Evolutionary conservation across 805 yeast genomes (phyloP), one percentile per base, ranked within the genome.

Genomic region (Pichia eremophila): DNA sequence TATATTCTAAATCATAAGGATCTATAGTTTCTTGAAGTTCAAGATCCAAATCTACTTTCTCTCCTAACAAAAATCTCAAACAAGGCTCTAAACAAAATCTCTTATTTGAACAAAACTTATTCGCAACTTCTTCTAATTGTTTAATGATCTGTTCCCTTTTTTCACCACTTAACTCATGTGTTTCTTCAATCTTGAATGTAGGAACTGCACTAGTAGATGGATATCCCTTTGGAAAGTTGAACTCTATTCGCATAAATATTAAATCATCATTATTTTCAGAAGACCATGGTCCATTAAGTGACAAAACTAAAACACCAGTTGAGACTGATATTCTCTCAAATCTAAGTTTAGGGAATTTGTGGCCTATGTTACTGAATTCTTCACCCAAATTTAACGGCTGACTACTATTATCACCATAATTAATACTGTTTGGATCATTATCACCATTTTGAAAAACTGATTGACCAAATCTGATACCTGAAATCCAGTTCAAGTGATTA

Each of bases 321-420:
- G 95, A 79, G 0, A 91, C 95, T 2, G 93, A 81, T 7, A 93
- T 89, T 55, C 81, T 80, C 59, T 91, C 98, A 62, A 93, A 89
- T 2, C 81, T 69, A 4, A 93, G 75, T 55, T 84, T 87, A 1
- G 96, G 95, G 60, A 90, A 89, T 56, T 85, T 86, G 55, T 83
- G 89, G 3, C 96, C 95, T 8, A 89, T 88, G 17, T 78, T 70
- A 53, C 95, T 83, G 2, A 93, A 89, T 63, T 91, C 99, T 63
- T 90, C 96, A 8, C 96, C 96, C 27, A 91, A 64, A 58, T 87
- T 88, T 25, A 81, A 67, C 0, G 80, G 77, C 53, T 65, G 67
- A 32, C 47, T 46, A 41, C 47, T 50, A 31, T 55, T 63, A 18
- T 65, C 69, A 22, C 67, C 69, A 44, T 67, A 63, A 1, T 61